Conservation (phyloP, 345 rosid genomes). For the Eucalyptus cloeziana region DNA sequence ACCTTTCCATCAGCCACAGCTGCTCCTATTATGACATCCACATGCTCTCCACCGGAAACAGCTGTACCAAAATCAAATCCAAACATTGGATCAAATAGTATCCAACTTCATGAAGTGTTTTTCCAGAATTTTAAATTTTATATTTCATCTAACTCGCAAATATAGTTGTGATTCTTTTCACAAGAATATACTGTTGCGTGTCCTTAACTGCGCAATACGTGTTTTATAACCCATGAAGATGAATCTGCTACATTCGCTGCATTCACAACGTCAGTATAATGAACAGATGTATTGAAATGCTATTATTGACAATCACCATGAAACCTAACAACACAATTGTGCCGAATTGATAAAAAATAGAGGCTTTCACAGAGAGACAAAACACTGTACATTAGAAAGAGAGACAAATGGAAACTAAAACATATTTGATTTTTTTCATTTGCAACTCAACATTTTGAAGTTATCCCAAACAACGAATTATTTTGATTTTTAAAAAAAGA, state of each 20-base stretch:
- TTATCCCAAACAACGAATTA: neutral
- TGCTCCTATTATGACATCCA: slow-evolving; percentile 88
- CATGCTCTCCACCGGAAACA: slow-evolving; percentile 97
- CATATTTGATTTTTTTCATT: neutral
- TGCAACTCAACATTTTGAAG: neutral
- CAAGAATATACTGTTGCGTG: neutral
- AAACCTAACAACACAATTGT: neutral
- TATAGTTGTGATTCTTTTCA: neutral
- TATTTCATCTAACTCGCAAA: neutral
- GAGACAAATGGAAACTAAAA: neutral
- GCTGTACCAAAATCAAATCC: slow-evolving; percentile 22
- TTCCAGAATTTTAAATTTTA: neutral
- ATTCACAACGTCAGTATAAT: neutral
- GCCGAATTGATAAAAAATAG: neutral
- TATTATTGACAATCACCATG: neutral
- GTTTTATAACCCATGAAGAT: neutral
- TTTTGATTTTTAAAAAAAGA: neutral
- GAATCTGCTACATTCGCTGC: neutral
- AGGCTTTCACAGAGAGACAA: neutral
- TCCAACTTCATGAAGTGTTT: neutral
- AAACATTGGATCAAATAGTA: neutral
- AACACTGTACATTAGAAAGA: neutral
- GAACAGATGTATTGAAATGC: neutral
- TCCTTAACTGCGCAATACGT: neutral
- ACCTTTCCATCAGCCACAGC: slow-evolving; percentile 99